Evolutionary conservation across 352 stramenopile genomes (phyloP).

Genomic region (Phytopythium boreale): DNA sequence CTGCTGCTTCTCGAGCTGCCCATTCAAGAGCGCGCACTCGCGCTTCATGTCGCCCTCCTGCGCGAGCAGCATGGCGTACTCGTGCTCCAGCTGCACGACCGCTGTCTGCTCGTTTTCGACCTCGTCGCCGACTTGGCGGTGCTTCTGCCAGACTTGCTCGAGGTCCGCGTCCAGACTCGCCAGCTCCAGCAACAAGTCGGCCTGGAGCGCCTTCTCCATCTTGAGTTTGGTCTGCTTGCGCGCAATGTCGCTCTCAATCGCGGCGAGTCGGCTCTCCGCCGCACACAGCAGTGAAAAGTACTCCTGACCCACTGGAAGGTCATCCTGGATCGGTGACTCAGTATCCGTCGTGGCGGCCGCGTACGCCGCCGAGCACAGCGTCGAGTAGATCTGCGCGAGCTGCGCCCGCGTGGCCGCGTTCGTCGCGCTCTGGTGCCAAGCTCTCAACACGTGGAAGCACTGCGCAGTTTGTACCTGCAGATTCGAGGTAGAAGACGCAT

Average conservation of each 20-base stretch:
- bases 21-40: conserved; percentile 38
- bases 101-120: conserved; percentile 36
- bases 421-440: conserved; percentile 18
- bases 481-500: conserved; percentile 10
- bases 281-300: conserved; percentile 26
- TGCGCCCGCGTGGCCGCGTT: not conserved
- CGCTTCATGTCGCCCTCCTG: conserved; percentile 40
- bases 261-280: conserved; percentile 5
- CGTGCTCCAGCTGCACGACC: conserved; percentile 40
- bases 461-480: conserved; percentile 19
- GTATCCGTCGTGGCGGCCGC: not conserved
- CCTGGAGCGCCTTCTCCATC: conserved; percentile 46
- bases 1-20: conserved; percentile 41
- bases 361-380: conserved; percentile 14
- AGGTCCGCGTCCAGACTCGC: conserved; percentile 39
- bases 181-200: conserved; percentile 30
- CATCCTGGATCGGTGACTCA: not conserved
- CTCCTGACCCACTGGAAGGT: conserved; percentile 7
- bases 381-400: conserved; percentile 10
- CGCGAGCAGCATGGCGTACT: conserved; percentile 39
- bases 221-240: conserved; percentile 26
- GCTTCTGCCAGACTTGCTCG: conserved; percentile 23
- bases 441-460: conserved; percentile 30
- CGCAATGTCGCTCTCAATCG: conserved; percentile 9
- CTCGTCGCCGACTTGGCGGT: conserved; percentile 31